Base-by-base conservation (phyloP, 108 stramenopile species). In the Phaeodactylum tricornutum region DNA sequence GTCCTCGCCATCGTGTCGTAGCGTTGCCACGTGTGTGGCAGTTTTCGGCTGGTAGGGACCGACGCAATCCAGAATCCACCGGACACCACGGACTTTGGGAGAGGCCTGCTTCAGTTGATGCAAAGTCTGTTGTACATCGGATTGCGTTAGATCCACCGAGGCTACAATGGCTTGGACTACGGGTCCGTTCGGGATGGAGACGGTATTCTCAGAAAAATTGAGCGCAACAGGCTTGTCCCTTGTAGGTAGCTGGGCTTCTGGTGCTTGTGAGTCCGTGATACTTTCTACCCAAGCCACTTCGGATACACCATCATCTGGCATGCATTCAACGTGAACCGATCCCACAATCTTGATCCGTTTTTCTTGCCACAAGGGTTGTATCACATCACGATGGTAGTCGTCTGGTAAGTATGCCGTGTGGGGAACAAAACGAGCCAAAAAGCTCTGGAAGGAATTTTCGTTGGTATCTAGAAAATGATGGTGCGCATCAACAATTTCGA, bases 11-110 rank as follows among this genome's bases (percentile, higher is more conserved):
- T 69, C 74, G 57, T 83, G 80, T 3, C 80, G 58, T 11, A 50
- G 51, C 7, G 84, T 87, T 0, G 72, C 79, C 8, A 74, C 54
- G 50, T 87, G 84, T 16, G 84, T 87, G 3, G 80, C 80, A 0
- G 74, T 69, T 1, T 33, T 39, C 3, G 50, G 65, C 20, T 78
- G 44, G 41, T 54, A 75, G 24, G 59, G 64, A 0, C 79, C 79
- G 16, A 74, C 71, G 44, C 75, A 77, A 50, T 83, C 81, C 39
- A 87, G 42, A 35, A 87, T 87, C 80, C 78, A 87, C 26, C 85
- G 78, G 28, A 87, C 59, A 9, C 85, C 85, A 5, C 52, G 34
- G 38, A 83, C 57, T 21, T 59, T 57, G 9, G 61, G 50, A 3
- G 58, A 51, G 0, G 37, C 23, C 0, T 23, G 2, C 7, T 44